Conservation (phyloP, 495 filamentous ascomycete genomes). For the Podospora appendiculata region DNA sequence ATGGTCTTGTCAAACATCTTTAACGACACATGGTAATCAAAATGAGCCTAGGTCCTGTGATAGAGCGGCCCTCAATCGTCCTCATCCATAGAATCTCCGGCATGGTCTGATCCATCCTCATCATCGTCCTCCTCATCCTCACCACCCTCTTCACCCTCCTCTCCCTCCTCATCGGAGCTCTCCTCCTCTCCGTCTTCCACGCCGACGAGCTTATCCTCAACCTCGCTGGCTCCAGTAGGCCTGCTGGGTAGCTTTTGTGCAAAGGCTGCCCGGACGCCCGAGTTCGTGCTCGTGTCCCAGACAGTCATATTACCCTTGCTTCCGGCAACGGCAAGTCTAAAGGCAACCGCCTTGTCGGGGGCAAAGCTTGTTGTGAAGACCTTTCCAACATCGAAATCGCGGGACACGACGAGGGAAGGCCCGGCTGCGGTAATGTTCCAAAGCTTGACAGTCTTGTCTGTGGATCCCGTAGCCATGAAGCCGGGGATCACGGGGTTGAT, state of each 20-base stretch:
- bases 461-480: slow-evolving; percentile 85
- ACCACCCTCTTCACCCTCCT: slow-evolving; percentile 45
- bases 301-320: slow-evolving; percentile 91
- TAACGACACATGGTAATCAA: too few species aligned
- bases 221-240: slow-evolving; percentile 41
- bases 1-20: too few species aligned
- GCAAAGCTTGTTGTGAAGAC: slow-evolving; percentile 88
- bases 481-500: slow-evolving; percentile 83
- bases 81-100: slow-evolving; percentile 93
- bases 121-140: slow-evolving; percentile 54
- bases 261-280: slow-evolving; percentile 80
- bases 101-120: slow-evolving; percentile 48
- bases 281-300: slow-evolving; percentile 96
- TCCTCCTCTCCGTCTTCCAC: slow-evolving; percentile 56
- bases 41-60: too few species aligned
- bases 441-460: slow-evolving; percentile 89
- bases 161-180: slow-evolving; percentile 50
- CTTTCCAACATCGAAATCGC: slow-evolving; percentile 88
- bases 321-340: slow-evolving; percentile 85
- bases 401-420: slow-evolving; percentile 82
- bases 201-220: slow-evolving; percentile 70
- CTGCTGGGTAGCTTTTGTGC: slow-evolving; percentile 54
- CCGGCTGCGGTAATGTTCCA: slow-evolving; percentile 81
- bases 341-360: slow-evolving; percentile 81
- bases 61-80: slow-evolving; percentile 31